Conservation (phyloP, 2,329 filamentous ascomycete species). For the Aspergillus latus region DNA sequence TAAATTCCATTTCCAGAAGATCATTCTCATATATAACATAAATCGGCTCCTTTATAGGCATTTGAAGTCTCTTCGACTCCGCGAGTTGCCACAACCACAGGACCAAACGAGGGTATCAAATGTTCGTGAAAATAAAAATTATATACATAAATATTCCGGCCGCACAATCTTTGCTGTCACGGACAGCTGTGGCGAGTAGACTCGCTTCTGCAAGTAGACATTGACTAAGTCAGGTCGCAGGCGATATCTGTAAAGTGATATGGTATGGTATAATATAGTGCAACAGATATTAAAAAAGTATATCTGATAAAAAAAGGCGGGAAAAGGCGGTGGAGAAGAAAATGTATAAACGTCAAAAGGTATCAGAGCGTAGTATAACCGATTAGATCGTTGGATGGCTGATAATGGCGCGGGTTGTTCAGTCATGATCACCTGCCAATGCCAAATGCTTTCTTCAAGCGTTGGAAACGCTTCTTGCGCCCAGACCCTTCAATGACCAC, state of each 20-base stretch:
- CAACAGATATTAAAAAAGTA: slow-evolving; percentile 16
- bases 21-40: slow-evolving; percentile 11
- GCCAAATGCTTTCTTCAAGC: slow-evolving; percentile 47
- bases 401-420: background rate
- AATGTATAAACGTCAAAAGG: background rate
- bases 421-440: slow-evolving; percentile 26
- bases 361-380: background rate
- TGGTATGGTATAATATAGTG: background rate
- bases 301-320: slow-evolving; percentile 1
- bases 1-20: background rate
- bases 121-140: slow-evolving; percentile 5
- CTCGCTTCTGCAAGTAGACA: background rate
- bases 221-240: slow-evolving; percentile 5
- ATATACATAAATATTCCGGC: background rate
- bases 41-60: background rate
- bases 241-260: background rate
- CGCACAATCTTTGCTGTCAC: slow-evolving; percentile 6
- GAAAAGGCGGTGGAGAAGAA: background rate
- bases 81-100: background rate
- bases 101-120: slow-evolving; percentile 19
- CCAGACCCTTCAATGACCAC: slow-evolving; percentile 37
- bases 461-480: slow-evolving; percentile 48
- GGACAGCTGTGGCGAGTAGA: slow-evolving; percentile 2
- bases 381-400: background rate
- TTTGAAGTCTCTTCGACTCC: background rate